Evolutionary conservation across 2,329 filamentous ascomycete genomes (phyloP).

Genomic region (Pseudocercospora fuligena): DNA sequence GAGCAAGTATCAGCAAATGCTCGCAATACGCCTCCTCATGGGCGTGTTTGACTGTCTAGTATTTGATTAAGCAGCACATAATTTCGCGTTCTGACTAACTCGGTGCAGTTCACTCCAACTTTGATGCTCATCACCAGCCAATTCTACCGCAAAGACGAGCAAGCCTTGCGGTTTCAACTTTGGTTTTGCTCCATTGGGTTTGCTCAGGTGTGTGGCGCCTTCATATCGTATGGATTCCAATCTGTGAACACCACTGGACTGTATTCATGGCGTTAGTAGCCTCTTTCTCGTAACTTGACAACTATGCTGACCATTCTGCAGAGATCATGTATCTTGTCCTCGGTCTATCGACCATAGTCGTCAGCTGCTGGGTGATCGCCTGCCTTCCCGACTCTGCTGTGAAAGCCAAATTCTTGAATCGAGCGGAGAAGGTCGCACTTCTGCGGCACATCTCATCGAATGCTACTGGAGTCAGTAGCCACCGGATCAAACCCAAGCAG

Average conservation of each 20-base stretch:
- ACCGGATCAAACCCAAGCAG: conserved; percentile 56
- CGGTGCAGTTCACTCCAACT: neutral
- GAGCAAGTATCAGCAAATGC: conserved; percentile 62
- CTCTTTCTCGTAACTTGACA: conserved; percentile 47
- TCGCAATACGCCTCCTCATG: conserved; percentile 42
- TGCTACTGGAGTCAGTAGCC: conserved; percentile 50
- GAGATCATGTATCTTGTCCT: conserved; percentile 60
- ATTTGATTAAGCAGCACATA: too few species aligned
- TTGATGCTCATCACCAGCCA: conserved; percentile 54
- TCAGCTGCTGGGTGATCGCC: conserved; percentile 45
- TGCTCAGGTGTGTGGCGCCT: conserved; percentile 18
- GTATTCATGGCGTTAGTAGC: neutral
- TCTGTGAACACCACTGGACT: conserved; percentile 46
- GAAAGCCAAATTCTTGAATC: conserved; percentile 39
- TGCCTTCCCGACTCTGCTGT: conserved; percentile 36
- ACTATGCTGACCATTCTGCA: conserved; percentile 53
- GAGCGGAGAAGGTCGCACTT: conserved; percentile 47
- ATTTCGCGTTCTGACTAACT: too few species aligned
- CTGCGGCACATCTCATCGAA: conserved; percentile 50
- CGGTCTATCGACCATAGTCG: conserved; percentile 47
- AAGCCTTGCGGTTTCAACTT: conserved; percentile 46
- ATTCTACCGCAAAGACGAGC: conserved; percentile 54
- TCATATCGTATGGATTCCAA: conserved; percentile 50
- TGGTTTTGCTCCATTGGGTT: conserved; percentile 23
- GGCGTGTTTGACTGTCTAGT: neutral